Base-by-base conservation (phyloP, 257 asterid species). In the Scutellaria minor region DNA sequence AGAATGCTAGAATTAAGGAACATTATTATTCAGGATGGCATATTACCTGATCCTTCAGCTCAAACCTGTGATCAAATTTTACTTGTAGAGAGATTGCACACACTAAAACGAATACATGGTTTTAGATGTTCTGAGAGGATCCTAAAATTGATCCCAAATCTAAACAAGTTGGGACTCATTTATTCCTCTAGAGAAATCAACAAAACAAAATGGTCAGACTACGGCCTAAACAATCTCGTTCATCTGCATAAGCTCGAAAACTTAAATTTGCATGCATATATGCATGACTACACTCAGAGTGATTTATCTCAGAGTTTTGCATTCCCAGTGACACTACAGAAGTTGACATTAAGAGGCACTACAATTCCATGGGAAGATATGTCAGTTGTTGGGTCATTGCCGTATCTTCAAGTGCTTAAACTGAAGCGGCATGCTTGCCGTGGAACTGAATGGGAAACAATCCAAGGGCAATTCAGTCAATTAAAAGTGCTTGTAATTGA, bases 1-100 rank as follows among this genome's bases (percentile, higher is more conserved):
- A 54, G 50, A 22, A 66, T 78, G 76, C 63, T 72, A 44, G 27
- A 54, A 6, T 20, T 78, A 7, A 78, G 79, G 52, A 68, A 73
- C 46, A 53, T 77, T 27, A 54, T 45, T 15, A 5, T 77, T 54
- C 9, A 3, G 50, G 48, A 61, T 39, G 41, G 64, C 44, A 10
- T 15, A 44, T 7, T 51, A 11, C 70, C 63, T 1, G 9, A 12
- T 7, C 48, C 20, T 6, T 27, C 1, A 2, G 3, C 41, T 0
- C 46, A 18, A 15, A 35, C 9, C 13, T 12, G 13, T 10, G 5
- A 2, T 1, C 11, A 39, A 44, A 6, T 0, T 18, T 45, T 3
- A 3, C 3, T 5, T 6, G 66, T 63, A 6, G 39, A 20, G 5
- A 60, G 61, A 42, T 35, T 75, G 41, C 66, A 51, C 0, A 75